Percentiles rank a stretch among this genome's conserved stretches.
phyloP scores from a whole-genome alignment of 2,329 filamentous ascomycete genomes.

The Juglanconis sp. region DNA sequence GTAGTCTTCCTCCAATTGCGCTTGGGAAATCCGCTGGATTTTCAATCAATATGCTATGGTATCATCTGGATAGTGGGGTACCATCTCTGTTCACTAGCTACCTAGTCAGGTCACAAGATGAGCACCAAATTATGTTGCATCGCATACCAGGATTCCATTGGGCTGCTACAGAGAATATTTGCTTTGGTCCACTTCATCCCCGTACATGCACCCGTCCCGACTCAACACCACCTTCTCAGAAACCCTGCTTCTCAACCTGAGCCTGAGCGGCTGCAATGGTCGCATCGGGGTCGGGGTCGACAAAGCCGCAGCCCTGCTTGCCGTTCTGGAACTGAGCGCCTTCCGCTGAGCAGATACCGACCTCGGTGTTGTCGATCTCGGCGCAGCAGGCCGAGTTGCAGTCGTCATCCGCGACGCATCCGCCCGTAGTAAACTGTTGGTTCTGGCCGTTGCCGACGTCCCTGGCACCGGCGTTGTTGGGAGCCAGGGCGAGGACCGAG shows the following conservation, averaged over 20 bases:
- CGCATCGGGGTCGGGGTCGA: slow-evolving; percentile 27
- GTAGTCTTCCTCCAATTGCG: no score
- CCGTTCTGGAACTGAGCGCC: slow-evolving; percentile 31
- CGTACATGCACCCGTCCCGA: background rate
- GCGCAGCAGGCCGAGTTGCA: slow-evolving; percentile 29
- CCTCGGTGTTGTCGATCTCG: slow-evolving; percentile 24
- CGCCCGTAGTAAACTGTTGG: slow-evolving; percentile 32
- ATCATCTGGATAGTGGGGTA: no score
- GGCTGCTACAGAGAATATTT: no score
- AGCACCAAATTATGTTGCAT: no score
- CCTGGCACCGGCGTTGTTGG: slow-evolving; percentile 30
- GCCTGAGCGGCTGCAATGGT: slow-evolving; percentile 31
- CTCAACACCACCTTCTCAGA: slow-evolving; percentile 18
- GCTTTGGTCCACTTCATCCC: background rate
- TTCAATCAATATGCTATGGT: no score
- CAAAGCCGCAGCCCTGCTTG: slow-evolving; percentile 32
- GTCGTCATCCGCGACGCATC: slow-evolving; percentile 30
- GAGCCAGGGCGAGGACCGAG: slow-evolving; percentile 25
- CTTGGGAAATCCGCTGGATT: no score
- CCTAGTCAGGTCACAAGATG: no score
- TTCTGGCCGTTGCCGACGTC: slow-evolving; percentile 28
- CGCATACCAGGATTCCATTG: no score
- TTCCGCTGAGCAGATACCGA: slow-evolving; percentile 30
- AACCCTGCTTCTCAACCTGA: slow-evolving; percentile 30
- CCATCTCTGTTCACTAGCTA: no score